A percentile compares a stretch with the other conserved stretches of the same genome.
Conservation (phyloP, 345 rosid genomes). For the Brassica rapa region DNA sequence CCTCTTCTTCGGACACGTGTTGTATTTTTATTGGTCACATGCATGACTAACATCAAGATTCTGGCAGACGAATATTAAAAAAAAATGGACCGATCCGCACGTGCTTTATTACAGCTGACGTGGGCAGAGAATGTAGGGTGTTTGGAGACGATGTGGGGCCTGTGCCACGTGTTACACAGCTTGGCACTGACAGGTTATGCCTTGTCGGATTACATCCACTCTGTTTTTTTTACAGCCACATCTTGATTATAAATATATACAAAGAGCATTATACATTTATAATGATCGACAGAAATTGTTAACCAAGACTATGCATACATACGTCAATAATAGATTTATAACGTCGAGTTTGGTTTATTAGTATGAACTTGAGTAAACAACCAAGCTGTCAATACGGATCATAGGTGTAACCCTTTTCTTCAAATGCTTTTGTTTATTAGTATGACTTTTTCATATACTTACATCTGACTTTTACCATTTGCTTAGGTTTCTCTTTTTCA, state of each 20-base stretch:
- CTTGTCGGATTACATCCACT: constrained; percentile 27
- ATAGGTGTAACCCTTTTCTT: neutral
- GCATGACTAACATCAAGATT: constrained; percentile 31
- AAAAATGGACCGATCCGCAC: constrained; percentile 32
- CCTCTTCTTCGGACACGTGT: constrained; percentile 21
- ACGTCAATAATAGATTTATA: neutral
- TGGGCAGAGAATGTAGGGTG: constrained; percentile 28
- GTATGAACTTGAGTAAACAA: constrained; percentile 6
- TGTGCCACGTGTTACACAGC: constrained; percentile 30
- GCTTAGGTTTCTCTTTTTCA: neutral
- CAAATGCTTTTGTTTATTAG: neutral
- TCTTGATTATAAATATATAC: neutral
- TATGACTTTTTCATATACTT: constrained; percentile 17
- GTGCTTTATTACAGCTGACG: constrained; percentile 32
- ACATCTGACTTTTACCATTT: constrained; percentile 6
- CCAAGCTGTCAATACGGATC: neutral
- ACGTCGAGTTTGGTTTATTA: neutral
- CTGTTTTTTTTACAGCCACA: too few species aligned
- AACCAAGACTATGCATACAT: neutral
- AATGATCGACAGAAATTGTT: neutral
- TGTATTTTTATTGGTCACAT: neutral
- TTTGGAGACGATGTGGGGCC: constrained; percentile 25
- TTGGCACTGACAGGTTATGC: constrained; percentile 22
- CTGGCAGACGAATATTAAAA: constrained; percentile 14
- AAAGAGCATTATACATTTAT: neutral